Evolutionary conservation across 345 rosid genomes (phyloP).

Genomic region (Turritis glabra): DNA sequence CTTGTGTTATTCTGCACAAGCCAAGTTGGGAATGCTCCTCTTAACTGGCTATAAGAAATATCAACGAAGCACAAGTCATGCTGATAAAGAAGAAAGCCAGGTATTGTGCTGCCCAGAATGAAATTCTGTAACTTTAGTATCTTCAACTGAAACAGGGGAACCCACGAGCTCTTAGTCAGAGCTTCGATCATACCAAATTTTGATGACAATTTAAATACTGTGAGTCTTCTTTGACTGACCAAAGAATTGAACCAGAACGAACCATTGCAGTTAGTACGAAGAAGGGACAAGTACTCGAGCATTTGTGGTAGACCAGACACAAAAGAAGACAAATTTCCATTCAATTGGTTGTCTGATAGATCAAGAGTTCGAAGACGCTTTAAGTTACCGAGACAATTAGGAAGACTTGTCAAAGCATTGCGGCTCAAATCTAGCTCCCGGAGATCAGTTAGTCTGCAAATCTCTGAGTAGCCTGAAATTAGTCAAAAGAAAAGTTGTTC

Average conservation of each 20-base stretch:
- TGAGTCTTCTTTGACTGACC: slow-evolving; percentile 23
- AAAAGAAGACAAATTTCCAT: neutral
- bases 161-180: slow-evolving; percentile 4
- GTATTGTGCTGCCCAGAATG: neutral
- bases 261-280: slow-evolving; percentile 14
- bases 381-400: slow-evolving; percentile 15
- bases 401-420: slow-evolving; percentile 12
- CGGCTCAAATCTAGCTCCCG: slow-evolving; percentile 2
- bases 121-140: neutral
- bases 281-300: slow-evolving; percentile 22
- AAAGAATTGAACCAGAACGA: slow-evolving; percentile 9
- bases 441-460: slow-evolving; percentile 3
- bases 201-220: neutral
- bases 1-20: slow-evolving; percentile 27
- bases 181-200: slow-evolving; percentile 1
- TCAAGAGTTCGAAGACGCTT: slow-evolving; percentile 22
- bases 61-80: neutral
- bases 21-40: slow-evolving; percentile 21
- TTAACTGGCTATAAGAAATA: slow-evolving; percentile 13
- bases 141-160: slow-evolving; percentile 29
- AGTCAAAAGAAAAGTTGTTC: neutral
- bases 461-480: slow-evolving; percentile 3
- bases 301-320: slow-evolving; percentile 2
- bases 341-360: slow-evolving; percentile 8
- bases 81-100: slow-evolving; percentile 12